Base-by-base conservation (phyloP, 169 alveolate species). In the Babesia bigemina region DNA sequence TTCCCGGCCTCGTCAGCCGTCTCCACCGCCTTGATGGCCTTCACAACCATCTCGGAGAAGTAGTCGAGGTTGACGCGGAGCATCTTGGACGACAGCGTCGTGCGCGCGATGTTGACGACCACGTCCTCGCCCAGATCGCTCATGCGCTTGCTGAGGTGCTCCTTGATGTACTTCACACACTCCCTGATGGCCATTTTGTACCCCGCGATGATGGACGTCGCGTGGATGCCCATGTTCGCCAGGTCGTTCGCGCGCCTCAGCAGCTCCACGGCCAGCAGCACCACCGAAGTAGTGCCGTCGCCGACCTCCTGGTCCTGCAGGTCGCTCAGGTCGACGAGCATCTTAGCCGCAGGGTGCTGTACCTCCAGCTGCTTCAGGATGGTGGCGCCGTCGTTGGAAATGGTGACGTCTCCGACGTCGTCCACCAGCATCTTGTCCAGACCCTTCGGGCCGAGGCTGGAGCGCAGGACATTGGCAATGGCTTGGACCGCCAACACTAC, bases 241-340 rank as follows among this genome's bases (percentile, higher is more conserved):
- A 98, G 94, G 82, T 95, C 97, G 71, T 97, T 96, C 42, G 98
- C 99, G 63, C 99, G 86, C 79, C 95, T 92, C 70, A 98, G 89
- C 61, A 98, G 89, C 87, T 98, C 99, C 24, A 99, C 98, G 36
- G 99, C 99, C 73, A 98, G 75, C 70, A 98, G 91, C 36, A 97
- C 99, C 10, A 98, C 99, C 13, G 99, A 95, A 13, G 99, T 98
- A 42, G 99, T 98, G 16, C 99, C 99, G 90, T 98, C 99, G 24
- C 99, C 99, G 22, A 97, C 97, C 76, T 95, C 99, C 69, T 92
- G 93, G 85, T 95, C 99, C 91, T 98, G 99, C 33, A 97, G 92
- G 66, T 96, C 97, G 17, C 99, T 95, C 49, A 98, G 87, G 57
- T 98, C 99, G 13, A 96, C 99, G 65, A 96, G 91, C 21, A 95